phyloP scores from a whole-genome alignment of 78 protist species.

The Creolimax fragrantissima region DNA sequence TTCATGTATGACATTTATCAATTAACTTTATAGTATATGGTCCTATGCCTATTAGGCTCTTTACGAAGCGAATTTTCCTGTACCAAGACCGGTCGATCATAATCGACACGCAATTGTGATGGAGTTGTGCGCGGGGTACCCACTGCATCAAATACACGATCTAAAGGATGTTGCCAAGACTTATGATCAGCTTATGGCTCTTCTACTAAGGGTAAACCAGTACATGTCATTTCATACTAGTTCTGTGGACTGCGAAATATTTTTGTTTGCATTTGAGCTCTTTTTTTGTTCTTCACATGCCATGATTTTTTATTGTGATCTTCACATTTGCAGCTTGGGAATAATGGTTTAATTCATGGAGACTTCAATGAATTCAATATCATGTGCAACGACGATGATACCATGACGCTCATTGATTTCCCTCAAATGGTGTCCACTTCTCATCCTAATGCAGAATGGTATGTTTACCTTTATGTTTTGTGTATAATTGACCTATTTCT shows the following conservation, averaged over 20 bases:
- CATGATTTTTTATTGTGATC: background rate
- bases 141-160: slow-evolving; percentile 55
- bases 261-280: no score
- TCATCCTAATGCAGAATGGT: slow-evolving; percentile 78
- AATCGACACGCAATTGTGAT: slow-evolving; percentile 92
- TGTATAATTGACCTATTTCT: background rate
- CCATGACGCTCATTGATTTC: slow-evolving; percentile 88
- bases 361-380: slow-evolving; percentile 98
- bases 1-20: background rate
- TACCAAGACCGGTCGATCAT: slow-evolving; percentile 85
- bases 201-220: slow-evolving; percentile 24
- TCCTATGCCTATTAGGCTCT: slow-evolving; percentile 50
- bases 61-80: slow-evolving; percentile 80
- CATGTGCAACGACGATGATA: slow-evolving; percentile 53
- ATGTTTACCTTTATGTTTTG: slow-evolving; percentile 8
- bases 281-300: no score
- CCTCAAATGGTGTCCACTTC: slow-evolving; percentile 95
- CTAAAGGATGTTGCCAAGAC: slow-evolving; percentile 59
- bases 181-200: slow-evolving; percentile 52
- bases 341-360: slow-evolving; percentile 92
- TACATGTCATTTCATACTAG: background rate
- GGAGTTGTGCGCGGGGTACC: slow-evolving; percentile 74
- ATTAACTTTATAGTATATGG: background rate
- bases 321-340: slow-evolving; percentile 48
- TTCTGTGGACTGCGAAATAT: no score